Base-by-base conservation (phyloP, 1,284 basidiomycete species). In the Wallemia mellicola region DNA sequence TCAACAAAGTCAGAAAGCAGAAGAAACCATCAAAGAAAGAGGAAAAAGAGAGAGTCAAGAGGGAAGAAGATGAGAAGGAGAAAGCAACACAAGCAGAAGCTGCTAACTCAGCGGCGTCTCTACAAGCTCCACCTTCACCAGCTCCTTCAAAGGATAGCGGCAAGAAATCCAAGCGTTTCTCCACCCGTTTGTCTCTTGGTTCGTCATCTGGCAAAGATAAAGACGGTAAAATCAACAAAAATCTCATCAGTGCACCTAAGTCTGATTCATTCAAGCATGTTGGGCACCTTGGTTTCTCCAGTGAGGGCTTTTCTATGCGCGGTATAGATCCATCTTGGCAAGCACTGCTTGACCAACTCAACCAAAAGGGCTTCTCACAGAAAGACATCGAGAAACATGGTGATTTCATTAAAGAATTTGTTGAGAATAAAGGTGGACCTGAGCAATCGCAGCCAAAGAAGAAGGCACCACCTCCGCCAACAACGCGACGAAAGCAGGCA, bases 241-340 rank as follows among this genome's bases (percentile, higher is more conserved):
- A 17, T 32, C n/a, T 28, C 27, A 55, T n/a, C 30, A 19, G 3
- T 14, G 26, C 48, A 5, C 19, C 57, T 0, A 61, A 69, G 68
- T 68, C 79, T 19, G 68, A 71, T 22, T 83, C 83, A 2, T 95
- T 95, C 74, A 77, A 80, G 63, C 91, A 96, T 67, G 77, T 94
- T 55, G 87, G 85, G 0, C 91, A 95, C 68, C 94, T 98, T 85
- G 89, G 89, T 25, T 95, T 84, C 69, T 84, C 92, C 64, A 70
- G 78, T 0, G 80, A 92, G 64, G 89, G 89, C 2, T 95, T 89
- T 69, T 82, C 81, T 0, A 83, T 83, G 1, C 77, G 77, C 30
- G 85, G 86, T 62, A 85, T 95, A n/a, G 92, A 96, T 70, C 81
- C 86, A 2, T 86, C 82, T 7, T 98, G 92, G 92, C 76, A 81